A percentile compares a stretch with the other conserved stretches of the same genome.
phyloP scores from a whole-genome alignment of 1,139 yeast genomes.

The Meyerozyma smithsonii region DNA sequence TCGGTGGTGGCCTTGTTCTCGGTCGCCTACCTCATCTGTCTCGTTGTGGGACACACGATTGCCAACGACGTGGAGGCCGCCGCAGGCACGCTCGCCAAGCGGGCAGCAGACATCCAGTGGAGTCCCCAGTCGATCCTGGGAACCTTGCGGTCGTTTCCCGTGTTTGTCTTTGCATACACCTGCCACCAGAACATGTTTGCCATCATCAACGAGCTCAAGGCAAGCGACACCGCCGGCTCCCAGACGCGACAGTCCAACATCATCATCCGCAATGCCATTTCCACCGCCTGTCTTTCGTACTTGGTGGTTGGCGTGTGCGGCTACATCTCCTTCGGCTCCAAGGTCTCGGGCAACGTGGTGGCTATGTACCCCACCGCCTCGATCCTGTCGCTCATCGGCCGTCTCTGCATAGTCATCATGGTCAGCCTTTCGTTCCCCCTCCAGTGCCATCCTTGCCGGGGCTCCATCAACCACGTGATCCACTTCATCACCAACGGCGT shows the following conservation, averaged over 20 bases:
- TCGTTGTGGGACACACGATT: conserved; percentile 64
- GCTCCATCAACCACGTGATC: conserved; percentile 65
- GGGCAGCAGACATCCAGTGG: conserved; percentile 18
- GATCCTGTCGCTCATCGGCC: conserved; percentile 57
- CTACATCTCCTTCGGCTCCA: conserved; percentile 78
- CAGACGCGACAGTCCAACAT: conserved; percentile 49
- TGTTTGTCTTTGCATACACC: conserved; percentile 89
- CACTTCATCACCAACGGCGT: conserved; percentile 41
- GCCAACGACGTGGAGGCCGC: conserved; percentile 27
- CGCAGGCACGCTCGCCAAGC: conserved; percentile 11
- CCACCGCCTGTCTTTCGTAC: conserved; percentile 59
- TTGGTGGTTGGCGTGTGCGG: conserved; percentile 76
- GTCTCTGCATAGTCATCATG: conserved; percentile 64
- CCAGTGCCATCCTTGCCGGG: conserved; percentile 77
- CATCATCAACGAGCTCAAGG: conserved; percentile 67
- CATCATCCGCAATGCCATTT: conserved; percentile 53
- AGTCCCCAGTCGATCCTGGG: conserved; percentile 37
- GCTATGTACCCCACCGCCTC: conserved; percentile 62
- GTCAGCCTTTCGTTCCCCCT: conserved; percentile 68
- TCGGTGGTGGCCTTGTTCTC: conserved; percentile 80
- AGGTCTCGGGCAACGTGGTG: conserved; percentile 64
- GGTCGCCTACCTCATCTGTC: conserved; percentile 70
- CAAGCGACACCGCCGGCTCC: conserved; percentile 32
- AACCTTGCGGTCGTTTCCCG: conserved; percentile 62
- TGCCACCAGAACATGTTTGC: conserved; percentile 95